These are phyloP conservation scores for Gracilaria caudata DNA, from an alignment of 23 red algal genomes.

Conservation along the genomic window DNA sequence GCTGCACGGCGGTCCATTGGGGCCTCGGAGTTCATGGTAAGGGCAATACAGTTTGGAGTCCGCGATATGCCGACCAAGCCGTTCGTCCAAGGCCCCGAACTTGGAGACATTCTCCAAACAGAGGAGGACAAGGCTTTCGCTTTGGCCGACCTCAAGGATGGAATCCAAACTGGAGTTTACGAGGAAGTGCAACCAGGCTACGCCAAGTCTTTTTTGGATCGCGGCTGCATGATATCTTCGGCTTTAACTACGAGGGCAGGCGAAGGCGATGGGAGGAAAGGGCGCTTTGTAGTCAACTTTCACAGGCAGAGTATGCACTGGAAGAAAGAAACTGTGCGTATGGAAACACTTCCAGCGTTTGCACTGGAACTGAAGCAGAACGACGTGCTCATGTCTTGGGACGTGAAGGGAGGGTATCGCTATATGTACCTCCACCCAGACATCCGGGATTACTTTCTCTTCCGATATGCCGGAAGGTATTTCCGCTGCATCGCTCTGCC, in stretches of 20 bases:
- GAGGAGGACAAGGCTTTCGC: slow-evolving; percentile 22
- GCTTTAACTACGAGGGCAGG: neutral
- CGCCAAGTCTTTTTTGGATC: neutral
- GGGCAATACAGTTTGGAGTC: slow-evolving; percentile 9
- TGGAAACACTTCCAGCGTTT: slow-evolving; percentile 18
- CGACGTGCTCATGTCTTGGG: slow-evolving; percentile 3
- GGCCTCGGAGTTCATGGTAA: neutral
- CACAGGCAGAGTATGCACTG: slow-evolving; percentile 26
- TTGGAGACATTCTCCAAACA: neutral
- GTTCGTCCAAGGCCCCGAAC: neutral
- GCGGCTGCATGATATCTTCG: slow-evolving; percentile 9
- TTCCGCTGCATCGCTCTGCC: slow-evolving; percentile 43
- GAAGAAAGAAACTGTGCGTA: neutral
- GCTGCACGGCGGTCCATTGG: slow-evolving; percentile 7
- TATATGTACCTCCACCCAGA: slow-evolving; percentile 21
- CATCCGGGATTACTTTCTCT: slow-evolving; percentile 29
- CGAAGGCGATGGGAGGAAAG: slow-evolving; percentile 14
- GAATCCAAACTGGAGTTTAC: neutral
- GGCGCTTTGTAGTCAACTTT: slow-evolving; percentile 35
- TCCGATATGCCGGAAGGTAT: neutral
- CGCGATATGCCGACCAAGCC: neutral
- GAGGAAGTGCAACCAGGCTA: slow-evolving; percentile 11
- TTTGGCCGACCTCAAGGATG: slow-evolving; percentile 2
- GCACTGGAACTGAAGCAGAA: slow-evolving; percentile 16
- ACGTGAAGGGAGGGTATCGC: slow-evolving; percentile 34